phyloP scores from a whole-genome alignment of 2,329 filamentous ascomycete genomes.

The Geoglossum cookeanum region DNA sequence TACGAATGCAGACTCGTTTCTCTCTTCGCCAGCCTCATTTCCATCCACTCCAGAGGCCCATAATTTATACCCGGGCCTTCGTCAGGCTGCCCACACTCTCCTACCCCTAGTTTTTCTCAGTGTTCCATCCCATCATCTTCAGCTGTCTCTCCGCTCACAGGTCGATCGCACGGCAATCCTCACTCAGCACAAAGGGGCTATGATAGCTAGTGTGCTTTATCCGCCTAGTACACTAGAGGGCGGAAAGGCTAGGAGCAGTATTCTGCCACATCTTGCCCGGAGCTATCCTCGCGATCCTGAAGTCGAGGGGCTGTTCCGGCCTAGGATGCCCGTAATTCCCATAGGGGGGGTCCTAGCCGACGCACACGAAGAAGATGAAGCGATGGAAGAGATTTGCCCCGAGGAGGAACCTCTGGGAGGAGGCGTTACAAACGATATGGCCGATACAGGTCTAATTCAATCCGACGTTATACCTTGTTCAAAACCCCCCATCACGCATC shows the following conservation, averaged over 20 bases:
- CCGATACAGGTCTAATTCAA: not conserved
- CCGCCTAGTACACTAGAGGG: slow-evolving; percentile 45
- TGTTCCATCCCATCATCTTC: slow-evolving; percentile 46
- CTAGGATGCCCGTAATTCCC: slow-evolving; percentile 26
- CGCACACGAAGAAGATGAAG: slow-evolving; percentile 9
- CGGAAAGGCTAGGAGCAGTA: slow-evolving; percentile 44
- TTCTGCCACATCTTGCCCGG: slow-evolving; percentile 60
- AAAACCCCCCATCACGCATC: not conserved
- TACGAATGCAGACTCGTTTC: slow-evolving; percentile 55
- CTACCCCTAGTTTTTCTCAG: slow-evolving; percentile 42
- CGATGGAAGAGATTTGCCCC: slow-evolving; percentile 6
- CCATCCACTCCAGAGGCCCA: slow-evolving; percentile 14
- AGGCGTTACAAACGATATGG: not conserved
- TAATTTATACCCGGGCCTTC: slow-evolving; percentile 27
- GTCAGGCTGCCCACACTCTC: slow-evolving; percentile 38
- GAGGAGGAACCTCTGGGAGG: slow-evolving; percentile 3
- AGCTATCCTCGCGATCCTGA: slow-evolving; percentile 41
- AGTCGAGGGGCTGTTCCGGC: slow-evolving; percentile 50
- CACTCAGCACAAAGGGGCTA: slow-evolving; percentile 45
- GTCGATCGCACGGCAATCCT: slow-evolving; percentile 70
- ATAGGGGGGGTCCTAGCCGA: slow-evolving; percentile 4
- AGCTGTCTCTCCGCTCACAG: slow-evolving; percentile 51
- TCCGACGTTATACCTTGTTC: not conserved
- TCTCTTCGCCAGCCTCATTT: slow-evolving; percentile 19
- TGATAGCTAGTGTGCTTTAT: slow-evolving; percentile 68